These are phyloP conservation scores for Juncus inflexus DNA, from an alignment of 176 grass and related monocot species.

Conservation along the genomic window DNA sequence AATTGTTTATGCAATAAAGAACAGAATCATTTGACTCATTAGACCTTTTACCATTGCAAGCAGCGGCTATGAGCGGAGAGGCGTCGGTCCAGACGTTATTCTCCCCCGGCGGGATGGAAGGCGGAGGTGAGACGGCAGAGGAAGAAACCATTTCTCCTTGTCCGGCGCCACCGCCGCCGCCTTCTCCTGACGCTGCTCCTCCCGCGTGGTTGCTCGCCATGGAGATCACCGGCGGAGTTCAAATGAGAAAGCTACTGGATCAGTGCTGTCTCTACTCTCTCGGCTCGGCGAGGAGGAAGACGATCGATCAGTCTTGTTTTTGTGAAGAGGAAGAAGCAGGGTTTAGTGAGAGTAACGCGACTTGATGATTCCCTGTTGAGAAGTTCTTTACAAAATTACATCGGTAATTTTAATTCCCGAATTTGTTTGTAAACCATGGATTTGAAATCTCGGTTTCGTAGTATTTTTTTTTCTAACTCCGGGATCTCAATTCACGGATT, in stretches of 20 bases:
- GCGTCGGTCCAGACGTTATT: conserved; percentile 62
- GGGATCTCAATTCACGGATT: too few relatives aligned
- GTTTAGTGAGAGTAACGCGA: not conserved
- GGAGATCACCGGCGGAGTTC: not conserved
- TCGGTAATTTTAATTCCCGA: too few relatives aligned
- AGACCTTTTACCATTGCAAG: conserved; percentile 57
- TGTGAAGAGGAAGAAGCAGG: not conserved
- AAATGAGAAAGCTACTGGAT: conserved; percentile 1
- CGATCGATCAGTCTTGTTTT: conserved; percentile 2
- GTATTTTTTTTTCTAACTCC: too few relatives aligned
- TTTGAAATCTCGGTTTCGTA: too few relatives aligned
- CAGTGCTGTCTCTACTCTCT: not conserved
- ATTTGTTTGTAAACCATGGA: too few relatives aligned
- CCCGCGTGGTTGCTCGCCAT: conserved; percentile 19
- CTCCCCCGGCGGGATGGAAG: conserved; percentile 44
- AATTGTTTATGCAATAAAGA: not conserved
- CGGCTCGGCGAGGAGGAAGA: conserved; percentile 5
- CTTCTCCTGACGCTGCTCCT: not conserved
- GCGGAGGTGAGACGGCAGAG: conserved; percentile 22
- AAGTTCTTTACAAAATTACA: too few relatives aligned
- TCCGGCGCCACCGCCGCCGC: not conserved
- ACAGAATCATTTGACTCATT: not conserved
- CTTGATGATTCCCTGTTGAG: too few relatives aligned
- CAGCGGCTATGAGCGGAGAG: conserved; percentile 53
- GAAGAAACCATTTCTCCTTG: too few relatives aligned